Conservation (phyloP, 768 basidiomycete genomes). For the Tulasnella sp. region DNA sequence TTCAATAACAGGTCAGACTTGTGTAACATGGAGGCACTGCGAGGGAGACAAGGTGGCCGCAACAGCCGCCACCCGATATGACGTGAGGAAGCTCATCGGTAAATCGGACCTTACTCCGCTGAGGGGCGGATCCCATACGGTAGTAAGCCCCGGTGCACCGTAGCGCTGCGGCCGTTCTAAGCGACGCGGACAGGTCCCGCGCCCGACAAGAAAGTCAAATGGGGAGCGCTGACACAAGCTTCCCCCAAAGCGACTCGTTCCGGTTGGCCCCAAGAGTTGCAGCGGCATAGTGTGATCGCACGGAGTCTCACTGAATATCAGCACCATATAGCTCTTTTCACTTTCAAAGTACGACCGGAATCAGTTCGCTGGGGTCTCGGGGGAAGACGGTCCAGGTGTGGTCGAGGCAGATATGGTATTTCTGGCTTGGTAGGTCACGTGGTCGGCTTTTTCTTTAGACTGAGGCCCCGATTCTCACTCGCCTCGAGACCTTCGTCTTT, state of each 20-base stretch:
- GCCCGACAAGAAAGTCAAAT: background rate
- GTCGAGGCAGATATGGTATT: background rate
- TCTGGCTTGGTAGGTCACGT: conserved; percentile 11
- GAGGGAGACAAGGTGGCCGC: background rate
- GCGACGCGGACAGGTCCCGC: background rate
- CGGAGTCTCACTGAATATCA: background rate
- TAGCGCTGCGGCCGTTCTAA: background rate
- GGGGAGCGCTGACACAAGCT: too few relatives aligned
- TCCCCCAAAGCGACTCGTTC: background rate
- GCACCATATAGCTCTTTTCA: background rate
- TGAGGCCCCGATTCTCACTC: conserved; percentile 7
- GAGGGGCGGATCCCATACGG: background rate
- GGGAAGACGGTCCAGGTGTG: background rate
- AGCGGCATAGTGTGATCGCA: background rate
- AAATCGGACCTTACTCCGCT: conserved; percentile 6
- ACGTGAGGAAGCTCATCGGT: background rate
- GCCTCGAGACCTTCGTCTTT: background rate
- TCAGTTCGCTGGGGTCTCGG: background rate
- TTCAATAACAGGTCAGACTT: background rate
- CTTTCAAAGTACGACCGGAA: background rate
- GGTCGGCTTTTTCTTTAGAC: conserved; percentile 6
- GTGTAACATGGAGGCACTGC: background rate
- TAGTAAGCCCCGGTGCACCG: background rate
- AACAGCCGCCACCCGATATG: background rate
- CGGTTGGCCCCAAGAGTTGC: background rate